Evolutionary conservation across 164 flowering plant species (phyloP), one percentile per base, ranked within the genome.

Genomic region (Saururus chinensis): DNA sequence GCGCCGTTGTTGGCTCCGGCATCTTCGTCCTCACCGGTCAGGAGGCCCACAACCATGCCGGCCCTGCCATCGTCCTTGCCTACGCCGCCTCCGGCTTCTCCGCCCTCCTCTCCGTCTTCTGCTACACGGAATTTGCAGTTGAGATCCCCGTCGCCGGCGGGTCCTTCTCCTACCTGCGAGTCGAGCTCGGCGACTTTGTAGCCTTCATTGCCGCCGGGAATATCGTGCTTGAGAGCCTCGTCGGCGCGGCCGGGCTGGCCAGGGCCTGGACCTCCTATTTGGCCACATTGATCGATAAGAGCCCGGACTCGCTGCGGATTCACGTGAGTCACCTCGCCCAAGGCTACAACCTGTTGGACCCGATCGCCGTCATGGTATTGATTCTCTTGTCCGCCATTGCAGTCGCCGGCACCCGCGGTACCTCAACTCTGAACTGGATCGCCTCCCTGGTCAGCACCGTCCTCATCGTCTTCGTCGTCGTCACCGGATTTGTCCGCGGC

Each of bases 111-210:
- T 84, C 91, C 0, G 89, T 74, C 7, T 80, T 86, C 59, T 89
- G 96, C 55, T 89, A 89, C 64, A 72, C 96, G 1, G 96, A 89
- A 55, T 86, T 89, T 60, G 81, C 87, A 2, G 81, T 83, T 9
- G 89, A 86, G 59, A 72, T 89, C 56, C 96, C 93, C 0, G 90
- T 80, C 9, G 91, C 96, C 0, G 96, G 96, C 16, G 93, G 93
- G 0, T 89, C 93, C 4, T 88, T 86, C 64, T 81, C 96, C 0
- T 88, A 66, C 62, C 77, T 88, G 7, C 70, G 90, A 0, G 62
- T 88, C 0, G 92, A 88, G 53, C 65, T 88, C 9, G 96, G 92
- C 12, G 96, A 88, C 53, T 86, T 88, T 23, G 60, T 79, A 14
- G 96, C 96, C 0, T 88, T 78, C 58, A 76, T 84, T 7, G 82